phyloP scores from a whole-genome alignment of 305 asterid genomes.

The Plantago lanceolata region DNA sequence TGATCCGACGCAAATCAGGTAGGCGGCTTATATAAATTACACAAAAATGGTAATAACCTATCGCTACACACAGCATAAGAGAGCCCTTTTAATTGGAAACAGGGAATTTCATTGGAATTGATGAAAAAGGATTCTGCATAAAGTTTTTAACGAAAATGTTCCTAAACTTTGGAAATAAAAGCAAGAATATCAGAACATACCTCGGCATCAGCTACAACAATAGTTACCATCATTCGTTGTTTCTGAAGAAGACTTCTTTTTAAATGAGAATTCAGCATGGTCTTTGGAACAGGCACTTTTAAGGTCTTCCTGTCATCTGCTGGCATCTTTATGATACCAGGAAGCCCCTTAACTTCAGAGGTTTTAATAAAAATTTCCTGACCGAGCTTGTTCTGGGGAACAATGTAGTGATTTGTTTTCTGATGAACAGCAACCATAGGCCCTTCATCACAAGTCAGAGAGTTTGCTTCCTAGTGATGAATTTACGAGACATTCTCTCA shows the following conservation, averaged over 20 bases:
- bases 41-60: background rate
- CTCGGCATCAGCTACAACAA: constrained; percentile 85
- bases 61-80: background rate
- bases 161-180: background rate
- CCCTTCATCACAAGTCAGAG: constrained; percentile 44
- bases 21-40: background rate
- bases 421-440: constrained; percentile 70
- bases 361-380: constrained; percentile 75
- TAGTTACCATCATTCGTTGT: constrained; percentile 54
- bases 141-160: no score
- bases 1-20: background rate
- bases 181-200: constrained; percentile 33
- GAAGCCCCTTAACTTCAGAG: constrained; percentile 44
- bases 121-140: background rate
- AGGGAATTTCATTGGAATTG: background rate
- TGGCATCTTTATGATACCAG: constrained; percentile 65
- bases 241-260: constrained; percentile 54
- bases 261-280: constrained; percentile 83
- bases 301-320: constrained; percentile 72
- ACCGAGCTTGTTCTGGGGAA: constrained; percentile 88
- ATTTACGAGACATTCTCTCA: constrained; percentile 21
- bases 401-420: constrained; percentile 56
- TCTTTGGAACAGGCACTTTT: constrained; percentile 73
- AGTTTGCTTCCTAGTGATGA: constrained; percentile 50
- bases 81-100: background rate